Conservation (phyloP, 768 basidiomycete species). For the Panaeolus papilionaceus region DNA sequence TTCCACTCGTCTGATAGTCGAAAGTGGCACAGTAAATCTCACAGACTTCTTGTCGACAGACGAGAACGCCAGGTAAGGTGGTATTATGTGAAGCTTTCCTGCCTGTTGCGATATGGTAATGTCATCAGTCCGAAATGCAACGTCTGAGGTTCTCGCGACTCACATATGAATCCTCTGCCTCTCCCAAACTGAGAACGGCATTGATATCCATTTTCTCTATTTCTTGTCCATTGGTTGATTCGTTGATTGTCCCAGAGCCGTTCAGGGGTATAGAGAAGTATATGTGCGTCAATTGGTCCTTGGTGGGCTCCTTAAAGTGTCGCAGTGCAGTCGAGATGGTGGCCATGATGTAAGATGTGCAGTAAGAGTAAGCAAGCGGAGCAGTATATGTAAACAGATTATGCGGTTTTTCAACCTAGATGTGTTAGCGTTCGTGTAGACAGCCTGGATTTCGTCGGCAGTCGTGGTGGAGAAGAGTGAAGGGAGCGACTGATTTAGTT, state of each 20-base stretch:
- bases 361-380: not conserved
- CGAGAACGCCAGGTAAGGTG: slow-evolving; percentile 89
- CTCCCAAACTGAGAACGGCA: slow-evolving; percentile 82
- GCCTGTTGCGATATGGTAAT: slow-evolving; percentile 54
- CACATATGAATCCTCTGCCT: slow-evolving; percentile 95
- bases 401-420: slow-evolving; percentile 6
- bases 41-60: slow-evolving; percentile 94
- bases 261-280: slow-evolving; percentile 85
- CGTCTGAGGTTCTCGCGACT: slow-evolving; percentile 40
- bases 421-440: slow-evolving; percentile 2
- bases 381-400: slow-evolving; percentile 7
- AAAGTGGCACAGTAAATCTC: slow-evolving; percentile 89
- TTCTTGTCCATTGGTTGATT: slow-evolving; percentile 41
- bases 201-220: slow-evolving; percentile 85
- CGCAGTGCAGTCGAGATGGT: slow-evolving; percentile 89
- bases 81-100: slow-evolving; percentile 87
- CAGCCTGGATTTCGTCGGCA: not conserved
- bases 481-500: slow-evolving; percentile 16
- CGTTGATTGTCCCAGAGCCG: slow-evolving; percentile 31
- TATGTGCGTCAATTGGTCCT: slow-evolving; percentile 82
- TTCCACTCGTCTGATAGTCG: slow-evolving; percentile 93
- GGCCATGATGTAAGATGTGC: slow-evolving; percentile 53
- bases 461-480: slow-evolving; percentile 15
- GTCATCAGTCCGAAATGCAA: slow-evolving; percentile 18
- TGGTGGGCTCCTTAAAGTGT: slow-evolving; percentile 91